Base-by-base conservation (phyloP, 495 filamentous ascomycete species). In the Aspergillus bridgeri region DNA sequence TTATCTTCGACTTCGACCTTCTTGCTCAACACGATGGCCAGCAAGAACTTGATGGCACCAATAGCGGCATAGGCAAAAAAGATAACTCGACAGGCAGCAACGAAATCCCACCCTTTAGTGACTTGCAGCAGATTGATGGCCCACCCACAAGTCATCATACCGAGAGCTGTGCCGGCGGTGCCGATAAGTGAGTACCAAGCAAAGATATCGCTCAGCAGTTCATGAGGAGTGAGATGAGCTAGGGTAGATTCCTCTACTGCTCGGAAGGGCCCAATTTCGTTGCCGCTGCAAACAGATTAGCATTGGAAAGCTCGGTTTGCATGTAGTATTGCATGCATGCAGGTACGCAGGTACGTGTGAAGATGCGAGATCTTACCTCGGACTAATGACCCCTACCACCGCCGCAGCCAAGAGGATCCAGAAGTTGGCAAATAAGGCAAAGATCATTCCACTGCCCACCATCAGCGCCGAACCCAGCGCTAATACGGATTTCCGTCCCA, bases 191-290 rank as follows among this genome's bases (percentile, higher is more conserved):
- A 84, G 64, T 94, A 91, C 91, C 91, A 95, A 7, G 90, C 86
- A 63, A 91, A 88, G 20, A 95, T 83, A 73, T 92, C 89, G 47
- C 85, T 79, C 48, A 90, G 78, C 11, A 73, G 69, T 20, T 79
- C 78, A 20, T 83, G 71, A 0, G 78, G 75, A 0, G 86, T 88
- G 18, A 95, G 78, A 59, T 93, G 89, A 6, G 90, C 87, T 11
- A 93, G 67, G 3, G 87, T 87, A 13, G 86, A 89, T 71, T 94
- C 90, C 66, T 96, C 91, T n/a, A 93, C 83, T 21, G 90, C 90
- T 48, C 88, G 82, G 70, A 94, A 95, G 1, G 89, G 89, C 0
- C 88, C 88, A 53, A 91, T 90, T 64, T 92, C 88, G 61, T 86
- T 89, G 5, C 88, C 89, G 72, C 86, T 87, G 38, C 0, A 5